Conservation (phyloP, 495 filamentous ascomycete genomes). For the Eremomyces bilateralis region DNA sequence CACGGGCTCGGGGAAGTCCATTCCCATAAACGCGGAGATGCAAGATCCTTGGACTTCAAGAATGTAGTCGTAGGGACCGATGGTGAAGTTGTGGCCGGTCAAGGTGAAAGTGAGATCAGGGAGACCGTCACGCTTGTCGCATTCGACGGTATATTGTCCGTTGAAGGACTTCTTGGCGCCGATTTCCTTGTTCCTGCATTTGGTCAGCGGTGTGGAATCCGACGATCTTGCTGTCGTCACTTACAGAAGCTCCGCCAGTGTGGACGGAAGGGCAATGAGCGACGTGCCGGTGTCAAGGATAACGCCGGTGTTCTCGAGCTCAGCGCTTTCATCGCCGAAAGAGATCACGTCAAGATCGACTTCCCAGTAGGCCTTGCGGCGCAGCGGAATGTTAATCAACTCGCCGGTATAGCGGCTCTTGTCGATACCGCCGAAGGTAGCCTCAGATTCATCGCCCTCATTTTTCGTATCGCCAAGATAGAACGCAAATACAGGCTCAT, state of each 20-base stretch:
- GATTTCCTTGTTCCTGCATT: conserved; percentile 64
- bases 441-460: conserved; percentile 61
- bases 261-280: conserved; percentile 81
- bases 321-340: conserved; percentile 62
- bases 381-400: conserved; percentile 76
- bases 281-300: conserved; percentile 98
- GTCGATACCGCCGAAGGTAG: conserved; percentile 80
- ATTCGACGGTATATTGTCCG: conserved; percentile 90
- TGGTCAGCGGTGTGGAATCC: conserved; percentile 6
- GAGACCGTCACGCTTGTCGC: conserved; percentile 55
- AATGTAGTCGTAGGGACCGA: conserved; percentile 79
- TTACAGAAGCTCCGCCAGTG: conserved; percentile 80
- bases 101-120: conserved; percentile 82
- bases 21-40: conserved; percentile 93
- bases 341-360: conserved; percentile 83
- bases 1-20: conserved; percentile 83
- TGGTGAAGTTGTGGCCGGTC: conserved; percentile 74
- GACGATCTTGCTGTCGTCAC: conserved; percentile 7
- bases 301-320: conserved; percentile 80
- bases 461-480: conserved; percentile 64
- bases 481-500: conserved; percentile 90
- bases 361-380: conserved; percentile 99
- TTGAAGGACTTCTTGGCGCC: conserved; percentile 92
- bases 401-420: conserved; percentile 72
- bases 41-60: conserved; percentile 88